These are phyloP conservation scores for Globisporangium irregulare DNA, from an alignment of 352 stramenopile genomes.

Conservation along the genomic window DNA sequence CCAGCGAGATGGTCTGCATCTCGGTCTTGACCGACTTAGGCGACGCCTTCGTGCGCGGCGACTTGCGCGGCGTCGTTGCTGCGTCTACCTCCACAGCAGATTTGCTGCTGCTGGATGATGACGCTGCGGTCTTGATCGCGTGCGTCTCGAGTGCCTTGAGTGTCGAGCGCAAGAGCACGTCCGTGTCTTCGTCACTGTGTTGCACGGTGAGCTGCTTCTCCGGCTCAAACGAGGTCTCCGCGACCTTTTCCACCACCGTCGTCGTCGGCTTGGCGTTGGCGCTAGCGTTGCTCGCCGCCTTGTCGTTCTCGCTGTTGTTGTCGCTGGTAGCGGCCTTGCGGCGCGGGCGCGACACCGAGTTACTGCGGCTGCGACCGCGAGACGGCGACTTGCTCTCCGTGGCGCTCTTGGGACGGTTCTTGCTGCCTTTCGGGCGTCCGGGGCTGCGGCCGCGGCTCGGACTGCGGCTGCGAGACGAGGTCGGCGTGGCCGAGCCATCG, in stretches of 20 bases:
- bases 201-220: conserved; percentile 27
- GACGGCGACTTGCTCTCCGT: conserved; percentile 27
- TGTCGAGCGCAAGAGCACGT: conserved; percentile 51
- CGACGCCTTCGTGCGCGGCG: conserved; percentile 19
- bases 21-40: conserved; percentile 16
- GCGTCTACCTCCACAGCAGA: conserved; percentile 5
- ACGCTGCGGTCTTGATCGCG: conserved; percentile 20
- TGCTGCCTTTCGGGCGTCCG: conserved; percentile 22
- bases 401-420: conserved; percentile 18
- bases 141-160: conserved; percentile 36
- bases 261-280: not conserved
- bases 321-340: conserved; percentile 7
- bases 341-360: conserved; percentile 44
- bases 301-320: conserved; percentile 4
- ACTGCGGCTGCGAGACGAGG: conserved; percentile 29
- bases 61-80: conserved; percentile 9
- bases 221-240: conserved; percentile 13
- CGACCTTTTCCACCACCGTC: conserved; percentile 10
- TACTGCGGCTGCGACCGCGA: conserved; percentile 61
- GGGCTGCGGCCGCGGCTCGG: conserved; percentile 44
- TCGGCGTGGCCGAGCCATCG: conserved; percentile 23
- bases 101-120: not conserved
- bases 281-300: conserved; percentile 8
- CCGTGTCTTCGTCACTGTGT: conserved; percentile 44
- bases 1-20: conserved; percentile 38